phyloP scores from a whole-genome alignment of 2,329 filamentous ascomycete species.

The Berkeleyomyces basicola region DNA sequence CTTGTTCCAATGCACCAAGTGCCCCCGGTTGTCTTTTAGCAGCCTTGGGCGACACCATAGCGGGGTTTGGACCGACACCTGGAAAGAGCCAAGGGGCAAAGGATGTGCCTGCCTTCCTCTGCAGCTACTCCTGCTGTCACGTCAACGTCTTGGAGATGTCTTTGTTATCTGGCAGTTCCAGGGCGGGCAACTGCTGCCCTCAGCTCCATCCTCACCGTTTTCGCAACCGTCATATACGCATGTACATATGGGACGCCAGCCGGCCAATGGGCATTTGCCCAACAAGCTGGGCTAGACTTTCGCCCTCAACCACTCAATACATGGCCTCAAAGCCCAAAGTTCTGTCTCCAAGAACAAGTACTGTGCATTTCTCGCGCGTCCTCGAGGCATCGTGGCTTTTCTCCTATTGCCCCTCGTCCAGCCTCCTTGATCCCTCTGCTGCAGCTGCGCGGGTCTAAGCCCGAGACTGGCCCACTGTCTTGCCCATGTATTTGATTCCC shows the following conservation, averaged over 20 bases:
- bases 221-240: not conserved
- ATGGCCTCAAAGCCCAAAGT: no score
- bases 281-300: no score
- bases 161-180: not conserved
- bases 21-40: not conserved
- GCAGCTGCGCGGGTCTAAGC: not conserved
- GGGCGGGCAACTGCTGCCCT: not conserved
- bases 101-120: not conserved
- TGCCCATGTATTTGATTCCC: not conserved
- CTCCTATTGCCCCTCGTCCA: not conserved
- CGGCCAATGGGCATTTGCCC: not conserved
- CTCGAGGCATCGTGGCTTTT: not conserved
- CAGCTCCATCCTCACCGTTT: not conserved
- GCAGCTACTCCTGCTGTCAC: not conserved
- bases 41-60: not conserved
- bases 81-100: not conserved
- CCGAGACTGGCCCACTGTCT: not conserved
- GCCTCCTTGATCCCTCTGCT: not conserved
- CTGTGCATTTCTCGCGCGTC: no score
- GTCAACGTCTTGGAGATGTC: not conserved
- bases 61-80: not conserved
- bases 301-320: no score
- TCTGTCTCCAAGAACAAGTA: no score
- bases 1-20: not conserved
- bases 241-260: not conserved